Evolutionary conservation across 2,329 filamentous ascomycete species (phyloP).

Genomic region (Hypoxylon rubiginosum): DNA sequence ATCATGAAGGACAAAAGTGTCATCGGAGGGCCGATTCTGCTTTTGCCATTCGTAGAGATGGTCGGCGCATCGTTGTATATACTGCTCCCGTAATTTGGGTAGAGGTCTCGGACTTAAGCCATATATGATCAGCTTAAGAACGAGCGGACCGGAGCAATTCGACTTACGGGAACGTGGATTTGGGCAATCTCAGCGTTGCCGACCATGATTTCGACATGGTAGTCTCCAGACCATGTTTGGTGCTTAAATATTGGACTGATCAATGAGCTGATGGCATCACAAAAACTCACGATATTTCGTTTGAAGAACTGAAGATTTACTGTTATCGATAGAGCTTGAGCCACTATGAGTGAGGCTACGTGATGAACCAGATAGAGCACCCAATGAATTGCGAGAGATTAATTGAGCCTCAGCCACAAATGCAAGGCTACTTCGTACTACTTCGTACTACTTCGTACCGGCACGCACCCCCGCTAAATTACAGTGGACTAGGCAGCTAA

Average conservation of each 20-base stretch:
- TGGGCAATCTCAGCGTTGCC: conserved; percentile 80
- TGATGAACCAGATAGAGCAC: not conserved
- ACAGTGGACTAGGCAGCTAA: not conserved
- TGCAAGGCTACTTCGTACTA: not conserved
- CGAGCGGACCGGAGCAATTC: conserved; percentile 13
- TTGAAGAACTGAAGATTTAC: conserved; percentile 3
- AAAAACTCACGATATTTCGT: conserved; percentile 17
- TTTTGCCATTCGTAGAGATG: conserved; percentile 92
- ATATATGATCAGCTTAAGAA: conserved; percentile 38
- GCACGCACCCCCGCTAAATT: not conserved
- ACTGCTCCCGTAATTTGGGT: conserved; percentile 63
- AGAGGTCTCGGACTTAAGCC: conserved; percentile 64
- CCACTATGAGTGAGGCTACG: conserved; percentile 1
- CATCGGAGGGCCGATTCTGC: conserved; percentile 63
- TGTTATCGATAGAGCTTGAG: conserved; percentile 14
- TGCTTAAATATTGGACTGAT: conserved; percentile 14
- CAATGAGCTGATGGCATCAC: conserved; percentile 17
- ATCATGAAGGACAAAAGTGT: conserved; percentile 88
- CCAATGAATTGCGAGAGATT: conserved; percentile 3
- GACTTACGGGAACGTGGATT: conserved; percentile 77
- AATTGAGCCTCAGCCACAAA: conserved; percentile 29
- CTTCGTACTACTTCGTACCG: no score
- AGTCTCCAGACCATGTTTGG: conserved; percentile 42
- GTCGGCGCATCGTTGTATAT: conserved; percentile 85
- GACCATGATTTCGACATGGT: conserved; percentile 74